These are phyloP conservation scores for Ophiocordyceps australis DNA, from an alignment of 2,329 filamentous ascomycete species.

Conservation along the genomic window DNA sequence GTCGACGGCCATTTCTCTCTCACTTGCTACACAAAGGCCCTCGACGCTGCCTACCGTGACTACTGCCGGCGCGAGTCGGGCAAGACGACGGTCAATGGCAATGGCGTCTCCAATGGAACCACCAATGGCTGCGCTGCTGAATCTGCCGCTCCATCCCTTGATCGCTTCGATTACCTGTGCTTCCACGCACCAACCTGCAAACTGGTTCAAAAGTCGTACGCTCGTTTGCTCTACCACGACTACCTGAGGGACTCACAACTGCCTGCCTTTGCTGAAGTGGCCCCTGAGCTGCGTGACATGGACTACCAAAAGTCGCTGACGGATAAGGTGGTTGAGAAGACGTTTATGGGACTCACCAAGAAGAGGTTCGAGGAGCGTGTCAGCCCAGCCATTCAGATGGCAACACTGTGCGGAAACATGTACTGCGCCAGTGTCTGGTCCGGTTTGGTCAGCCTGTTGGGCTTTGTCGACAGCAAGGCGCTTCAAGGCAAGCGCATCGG, in stretches of 20 bases:
- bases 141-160: slow-evolving; percentile 39
- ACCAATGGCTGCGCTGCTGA: slow-evolving; percentile 23
- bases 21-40: slow-evolving; percentile 65
- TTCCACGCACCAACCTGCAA: slow-evolving; percentile 84
- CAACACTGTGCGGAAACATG: slow-evolving; percentile 58
- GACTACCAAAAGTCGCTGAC: slow-evolving; percentile 63
- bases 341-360: slow-evolving; percentile 70
- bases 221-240: slow-evolving; percentile 71
- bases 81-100: slow-evolving; percentile 22
- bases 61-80: slow-evolving; percentile 58
- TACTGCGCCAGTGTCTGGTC: slow-evolving; percentile 58
- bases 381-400: slow-evolving; percentile 52
- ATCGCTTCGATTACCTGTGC: slow-evolving; percentile 67
- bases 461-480: slow-evolving; percentile 40
- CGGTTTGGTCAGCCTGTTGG: slow-evolving; percentile 53
- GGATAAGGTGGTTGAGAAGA: slow-evolving; percentile 74
- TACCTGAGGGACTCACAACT: slow-evolving; percentile 53
- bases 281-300: slow-evolving; percentile 58
- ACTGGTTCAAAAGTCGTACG: slow-evolving; percentile 72
- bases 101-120: slow-evolving; percentile 30
- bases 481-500: slow-evolving; percentile 56
- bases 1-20: slow-evolving; percentile 73
- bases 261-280: slow-evolving; percentile 54
- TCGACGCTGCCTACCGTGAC: slow-evolving; percentile 65
- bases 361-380: slow-evolving; percentile 70